Evolutionary conservation across 495 filamentous ascomycete genomes (phyloP), one percentile per base, ranked within the genome.

Genomic region (Opeltia flavorubescens): DNA sequence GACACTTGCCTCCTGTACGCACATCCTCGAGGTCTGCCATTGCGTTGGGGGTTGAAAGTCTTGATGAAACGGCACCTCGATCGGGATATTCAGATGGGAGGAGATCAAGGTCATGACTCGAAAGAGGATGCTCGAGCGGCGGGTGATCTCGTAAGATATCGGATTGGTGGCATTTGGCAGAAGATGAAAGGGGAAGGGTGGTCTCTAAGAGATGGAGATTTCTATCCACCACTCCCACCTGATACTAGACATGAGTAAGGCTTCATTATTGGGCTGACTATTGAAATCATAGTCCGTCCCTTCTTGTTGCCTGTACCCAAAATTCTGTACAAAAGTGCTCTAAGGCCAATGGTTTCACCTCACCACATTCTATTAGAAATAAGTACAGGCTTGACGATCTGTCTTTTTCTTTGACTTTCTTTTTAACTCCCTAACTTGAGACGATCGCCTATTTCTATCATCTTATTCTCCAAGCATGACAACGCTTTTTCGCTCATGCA

Each of bases 1-100:
- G 91, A 98, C 63, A 95, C 89, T 1, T 72, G 82, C 6, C 65
- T 94, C 44, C 70, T 95, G 44, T 98, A 82, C 60, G 87, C 87
- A 0, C 88, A 94, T 51, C 72, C 81, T 0, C 78, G 80, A 28
- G 84, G 84, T 2, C 76, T 81, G 7, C 83, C 84, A 3, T 65
- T 84, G 21, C 81, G 81, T 49, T 77, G 74, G 29, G 82, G 84
- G 5, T 69, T 98, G 7, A 95, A 89, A 59, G 93, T 73, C 64
- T 77, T 98, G 1, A 71, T 82, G 0, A 77, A 86, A 43, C 84
- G 81, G 53, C 84, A 78, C 51, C 72, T 98, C 2, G 74, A 78
- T 25, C 68, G 76, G 23, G 70, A 79, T 23, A 94, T 96, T 49
- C 91, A 98, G 63, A 75, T 73, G 0, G 86, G 71, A 2, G 83